Evolutionary conservation across 768 basidiomycete species (phyloP), one percentile per base, ranked within the genome.

Genomic region (Lentinula lateritia): DNA sequence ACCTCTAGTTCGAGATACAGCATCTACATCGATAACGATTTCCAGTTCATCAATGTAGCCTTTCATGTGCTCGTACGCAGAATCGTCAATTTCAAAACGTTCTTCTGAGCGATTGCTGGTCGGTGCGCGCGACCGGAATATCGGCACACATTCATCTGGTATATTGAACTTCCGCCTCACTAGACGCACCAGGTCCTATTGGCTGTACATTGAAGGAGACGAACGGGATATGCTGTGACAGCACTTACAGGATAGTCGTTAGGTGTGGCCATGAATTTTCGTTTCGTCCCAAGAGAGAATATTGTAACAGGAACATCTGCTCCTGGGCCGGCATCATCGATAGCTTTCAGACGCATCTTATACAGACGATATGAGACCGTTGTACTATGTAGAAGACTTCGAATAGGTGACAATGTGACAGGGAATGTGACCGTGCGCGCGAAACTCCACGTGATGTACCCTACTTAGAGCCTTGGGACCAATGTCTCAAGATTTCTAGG

Each of bases 191-290:
- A 50, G 4, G 35, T 38, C 46, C 58, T 59, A 36, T 28, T 15
- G 20, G 18, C 3, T 23, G 12, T 13, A 23, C 12, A 35, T 34
- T 36, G n/a, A 20, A 50, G 28, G 6, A 50, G 6, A 13, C n/a
- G 16, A n/a, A 38, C 7, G 35, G 4, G n/a, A 5, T 18, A 35
- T 15, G n/a, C 10, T 35, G 12, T 10, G 23, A 41, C 23, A n/a
- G 6, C 13, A 39, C 46, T 6, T 45, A 59, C 58, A 4, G 43
- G 7, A 38, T 59, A 59, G 12, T 20, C 38, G 6, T 59, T 36
- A 1, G 58, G 58, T 8, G 45, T 59, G 18, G 58, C 45, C 8
- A 59, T 36, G 15, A 59, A 48, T 36, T 59, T 59, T 48, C 58
- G 15, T 50, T 59, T 59, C 42, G 20, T 39, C 13, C 58, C 58